Evolutionary conservation across 2,329 filamentous ascomycete species (phyloP).

Genomic region (Ascochyta koolunga): DNA sequence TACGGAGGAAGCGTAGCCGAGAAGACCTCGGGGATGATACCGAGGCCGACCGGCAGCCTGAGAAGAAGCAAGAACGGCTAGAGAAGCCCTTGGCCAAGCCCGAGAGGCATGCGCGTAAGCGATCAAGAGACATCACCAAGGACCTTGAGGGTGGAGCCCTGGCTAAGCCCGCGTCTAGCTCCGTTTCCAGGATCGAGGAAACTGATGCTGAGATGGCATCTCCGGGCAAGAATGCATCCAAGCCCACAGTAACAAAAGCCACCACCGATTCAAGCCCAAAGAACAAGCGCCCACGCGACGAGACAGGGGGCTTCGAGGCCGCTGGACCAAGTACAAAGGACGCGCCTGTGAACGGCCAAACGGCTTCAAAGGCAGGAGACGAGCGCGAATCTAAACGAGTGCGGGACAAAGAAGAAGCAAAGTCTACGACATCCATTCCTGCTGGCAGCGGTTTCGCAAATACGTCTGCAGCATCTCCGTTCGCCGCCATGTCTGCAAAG

Average conservation of each 20-base stretch:
- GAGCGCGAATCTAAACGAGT: constrained; percentile 46
- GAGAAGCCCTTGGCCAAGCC: constrained; percentile 34
- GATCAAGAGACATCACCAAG: constrained; percentile 53
- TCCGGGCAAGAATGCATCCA: constrained; percentile 18
- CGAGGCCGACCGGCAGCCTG: constrained; percentile 38
- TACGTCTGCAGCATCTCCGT: constrained; percentile 55
- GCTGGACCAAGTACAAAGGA: constrained; percentile 14
- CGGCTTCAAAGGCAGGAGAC: constrained; percentile 29
- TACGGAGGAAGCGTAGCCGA: constrained; percentile 54
- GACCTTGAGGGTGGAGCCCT: constrained; percentile 38
- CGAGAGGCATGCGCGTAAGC: constrained; percentile 53
- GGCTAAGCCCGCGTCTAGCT: constrained; percentile 41
- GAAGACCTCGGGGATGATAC: constrained; percentile 52
- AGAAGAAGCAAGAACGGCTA: constrained; percentile 39
- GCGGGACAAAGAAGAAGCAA: constrained; percentile 40
- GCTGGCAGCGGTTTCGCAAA: constrained; percentile 53
- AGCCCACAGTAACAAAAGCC: constrained; percentile 14
- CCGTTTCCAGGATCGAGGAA: constrained; percentile 39
- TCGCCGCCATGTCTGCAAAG: constrained; percentile 52
- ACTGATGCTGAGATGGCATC: constrained; percentile 39
- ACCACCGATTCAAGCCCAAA: constrained; percentile 51
- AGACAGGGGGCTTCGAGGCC: constrained; percentile 25
- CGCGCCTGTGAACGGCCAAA: constrained; percentile 17
- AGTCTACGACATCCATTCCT: constrained; percentile 38
- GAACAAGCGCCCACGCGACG: constrained; percentile 55